Conservation (phyloP, 371 early-diverging fungal species). For the Rhizopus stolonifer region DNA sequence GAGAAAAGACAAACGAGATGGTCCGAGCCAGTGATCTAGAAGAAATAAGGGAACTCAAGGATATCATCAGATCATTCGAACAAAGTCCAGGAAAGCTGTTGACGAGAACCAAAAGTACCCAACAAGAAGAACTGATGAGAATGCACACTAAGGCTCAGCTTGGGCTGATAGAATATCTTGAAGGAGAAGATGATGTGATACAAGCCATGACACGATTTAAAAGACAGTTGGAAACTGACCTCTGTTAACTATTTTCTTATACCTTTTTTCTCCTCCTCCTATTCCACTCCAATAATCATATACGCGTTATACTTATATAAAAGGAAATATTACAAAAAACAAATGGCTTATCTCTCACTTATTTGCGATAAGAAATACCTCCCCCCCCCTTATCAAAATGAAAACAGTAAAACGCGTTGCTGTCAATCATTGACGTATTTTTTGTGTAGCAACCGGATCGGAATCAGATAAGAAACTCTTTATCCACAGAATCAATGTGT, state of each 20-base stretch:
- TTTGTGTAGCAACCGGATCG: slow-evolving; percentile 1
- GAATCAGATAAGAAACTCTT: not conserved
- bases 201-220: slow-evolving; percentile 39
- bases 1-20: slow-evolving; percentile 4
- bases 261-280: not conserved
- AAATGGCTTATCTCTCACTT: no score
- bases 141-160: slow-evolving; percentile 40
- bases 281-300: no score
- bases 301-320: no score
- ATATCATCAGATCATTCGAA: slow-evolving; percentile 1
- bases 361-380: no score
- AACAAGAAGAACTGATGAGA: slow-evolving; percentile 28
- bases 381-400: not conserved
- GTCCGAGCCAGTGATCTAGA: not conserved
- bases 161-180: slow-evolving; percentile 38
- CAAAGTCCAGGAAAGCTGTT: not conserved
- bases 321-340: not conserved
- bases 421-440: not conserved
- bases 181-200: slow-evolving; percentile 36
- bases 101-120: not conserved
- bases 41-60: not conserved
- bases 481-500: no score
- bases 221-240: slow-evolving; percentile 31
- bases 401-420: not conserved
- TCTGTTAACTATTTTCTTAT: slow-evolving; percentile 3